Evolutionary conservation across 164 flowering plant genomes (phyloP), one percentile per base, ranked within the genome.

Genomic region (Taxillus chinensis): DNA sequence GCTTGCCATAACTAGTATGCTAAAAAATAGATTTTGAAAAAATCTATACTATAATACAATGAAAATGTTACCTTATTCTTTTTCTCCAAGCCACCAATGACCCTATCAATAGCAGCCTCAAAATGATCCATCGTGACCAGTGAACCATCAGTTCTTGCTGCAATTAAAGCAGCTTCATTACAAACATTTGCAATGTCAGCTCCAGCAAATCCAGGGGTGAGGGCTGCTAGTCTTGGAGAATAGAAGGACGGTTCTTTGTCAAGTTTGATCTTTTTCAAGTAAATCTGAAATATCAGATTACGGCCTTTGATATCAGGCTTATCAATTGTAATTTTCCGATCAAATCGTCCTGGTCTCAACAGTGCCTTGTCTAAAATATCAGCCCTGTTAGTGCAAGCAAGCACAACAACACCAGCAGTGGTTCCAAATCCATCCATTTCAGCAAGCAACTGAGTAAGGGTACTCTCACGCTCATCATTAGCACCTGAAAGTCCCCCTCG

Each of bases 141-240:
- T 46, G 75, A 41, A 37, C 68, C 64, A 61, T 86, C 98, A 62
- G 39, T 54, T 71, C 96, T 81, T 37, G 95, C 98, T 65, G 96
- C 96, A 72, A 89, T 81, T 61, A 89, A 68, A 62, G 98, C 98
- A 62, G 95, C 98, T 75, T 89, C 96, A 67, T 89, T 91, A 66
- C 86, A 83, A 62, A 91, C 82, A 71, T 91, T 91, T 66, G 96
- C 96, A 72, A 89, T 85, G 77, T 89, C 98, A 2, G 98, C 96
- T 60, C 96, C 98, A 68, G 95, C 86, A 82, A 91, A 89, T 58
- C 96, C 98, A 63, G 96, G 93, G 49, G 97, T 91, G 8, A 85
- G 79, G 51, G 90, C 92, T 15, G 97, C 61, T 55, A 57, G 65
- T 48, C 73, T 73, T 41, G 68, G 67, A 16, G 71, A 71, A 15